Percentiles rank a stretch among this genome's conserved stretches.
Evolutionary conservation across 2,329 filamentous ascomycete species (phyloP).

Genomic region (Phoma sp.): DNA sequence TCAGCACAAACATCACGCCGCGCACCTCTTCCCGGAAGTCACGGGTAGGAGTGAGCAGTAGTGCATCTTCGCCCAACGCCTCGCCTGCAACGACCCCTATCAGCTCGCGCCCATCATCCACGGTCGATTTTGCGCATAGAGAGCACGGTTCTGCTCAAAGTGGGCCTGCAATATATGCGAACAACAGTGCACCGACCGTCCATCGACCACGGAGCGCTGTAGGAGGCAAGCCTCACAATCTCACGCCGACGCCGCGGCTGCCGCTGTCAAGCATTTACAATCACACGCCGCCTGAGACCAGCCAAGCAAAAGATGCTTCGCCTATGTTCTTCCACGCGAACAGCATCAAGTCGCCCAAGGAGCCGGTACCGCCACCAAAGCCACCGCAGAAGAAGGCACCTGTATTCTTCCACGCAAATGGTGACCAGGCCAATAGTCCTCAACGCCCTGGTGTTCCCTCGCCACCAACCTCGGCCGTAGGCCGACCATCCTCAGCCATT

Average conservation of each 20-base stretch:
- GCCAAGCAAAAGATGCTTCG: slow-evolving; percentile 38
- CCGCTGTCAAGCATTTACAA: slow-evolving; percentile 36
- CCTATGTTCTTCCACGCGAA: slow-evolving; percentile 93
- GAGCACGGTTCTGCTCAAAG: slow-evolving; percentile 37
- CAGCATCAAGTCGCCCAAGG: slow-evolving; percentile 61
- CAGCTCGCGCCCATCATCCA: slow-evolving; percentile 43
- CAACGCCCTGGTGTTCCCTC: slow-evolving; percentile 35
- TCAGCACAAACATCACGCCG: slow-evolving; percentile 76
- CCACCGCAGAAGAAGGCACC: slow-evolving; percentile 52
- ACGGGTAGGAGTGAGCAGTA: slow-evolving; percentile 68
- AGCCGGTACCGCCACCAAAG: slow-evolving; percentile 36
- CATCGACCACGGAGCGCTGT: slow-evolving; percentile 49
- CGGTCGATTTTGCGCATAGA: slow-evolving; percentile 36
- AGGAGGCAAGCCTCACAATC: slow-evolving; percentile 30
- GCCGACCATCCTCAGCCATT: slow-evolving; percentile 10
- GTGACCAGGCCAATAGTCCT: slow-evolving; percentile 51
- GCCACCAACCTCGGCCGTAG: slow-evolving; percentile 43
- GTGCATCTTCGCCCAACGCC: slow-evolving; percentile 68
- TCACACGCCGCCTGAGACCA: slow-evolving; percentile 34
- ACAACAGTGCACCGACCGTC: slow-evolving; percentile 27
- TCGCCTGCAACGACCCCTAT: slow-evolving; percentile 59
- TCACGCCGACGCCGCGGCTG: slow-evolving; percentile 32
- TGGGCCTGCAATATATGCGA: slow-evolving; percentile 30
- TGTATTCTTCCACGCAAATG: slow-evolving; percentile 60
- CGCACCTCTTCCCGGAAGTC: slow-evolving; percentile 76